Evolutionary conservation across 768 basidiomycete species (phyloP).

Genomic region (Cystofilobasidium capitatum): DNA sequence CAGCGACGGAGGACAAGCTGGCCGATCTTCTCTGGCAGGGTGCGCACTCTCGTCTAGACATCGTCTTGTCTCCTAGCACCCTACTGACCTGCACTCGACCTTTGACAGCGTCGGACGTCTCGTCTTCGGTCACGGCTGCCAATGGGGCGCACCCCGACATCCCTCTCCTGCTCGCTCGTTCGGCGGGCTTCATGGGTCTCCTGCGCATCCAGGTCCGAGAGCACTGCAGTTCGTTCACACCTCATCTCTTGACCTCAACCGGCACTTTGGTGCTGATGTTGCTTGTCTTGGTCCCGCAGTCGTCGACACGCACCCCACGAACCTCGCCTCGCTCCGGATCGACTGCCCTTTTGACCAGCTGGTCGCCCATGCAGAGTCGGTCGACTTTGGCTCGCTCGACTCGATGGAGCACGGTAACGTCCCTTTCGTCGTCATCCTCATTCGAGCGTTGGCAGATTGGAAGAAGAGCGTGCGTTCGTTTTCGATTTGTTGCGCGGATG

Average conservation of each 20-base stretch:
- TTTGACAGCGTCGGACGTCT: constrained; percentile 8
- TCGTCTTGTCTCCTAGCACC: neutral
- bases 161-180: constrained; percentile 67
- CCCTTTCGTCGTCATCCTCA: constrained; percentile 80
- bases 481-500: too few species aligned
- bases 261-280: neutral
- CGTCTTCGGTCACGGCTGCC: constrained; percentile 46
- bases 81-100: neutral
- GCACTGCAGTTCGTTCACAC: constrained; percentile 57
- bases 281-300: constrained; percentile 45
- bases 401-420: constrained; percentile 81
- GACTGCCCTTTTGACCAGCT: constrained; percentile 81
- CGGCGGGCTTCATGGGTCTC: constrained; percentile 81
- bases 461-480: constrained; percentile 52
- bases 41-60: constrained; percentile 23
- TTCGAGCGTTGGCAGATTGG: constrained; percentile 74
- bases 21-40: constrained; percentile 57
- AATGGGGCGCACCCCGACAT: constrained; percentile 36
- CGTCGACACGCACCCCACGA: constrained; percentile 69
- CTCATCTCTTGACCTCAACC: neutral
- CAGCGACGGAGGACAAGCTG: constrained; percentile 50
- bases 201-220: constrained; percentile 83
- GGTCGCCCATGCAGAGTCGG: constrained; percentile 56
- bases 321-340: constrained; percentile 64
- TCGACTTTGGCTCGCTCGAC: constrained; percentile 73